These are phyloP conservation scores for Truncatella angustata DNA, from an alignment of 2,329 filamentous ascomycete species.

Conservation along the genomic window DNA sequence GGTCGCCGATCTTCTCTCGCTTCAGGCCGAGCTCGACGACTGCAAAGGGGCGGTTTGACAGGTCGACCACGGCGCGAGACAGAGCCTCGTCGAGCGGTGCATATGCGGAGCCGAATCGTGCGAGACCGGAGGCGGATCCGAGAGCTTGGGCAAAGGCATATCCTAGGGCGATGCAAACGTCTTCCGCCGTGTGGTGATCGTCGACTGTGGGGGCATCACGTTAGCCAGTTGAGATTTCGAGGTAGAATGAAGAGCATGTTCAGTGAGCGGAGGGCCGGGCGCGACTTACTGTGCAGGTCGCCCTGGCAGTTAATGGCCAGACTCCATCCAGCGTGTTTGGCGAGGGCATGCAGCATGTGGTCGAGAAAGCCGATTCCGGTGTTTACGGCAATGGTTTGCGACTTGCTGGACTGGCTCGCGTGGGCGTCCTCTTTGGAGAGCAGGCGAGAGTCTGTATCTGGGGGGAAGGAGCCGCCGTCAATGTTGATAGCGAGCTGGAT, in stretches of 20 bases:
- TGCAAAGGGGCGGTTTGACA: slow-evolving; percentile 86
- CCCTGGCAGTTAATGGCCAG: slow-evolving; percentile 79
- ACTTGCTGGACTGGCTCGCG: slow-evolving; percentile 79
- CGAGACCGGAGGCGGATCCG: slow-evolving; percentile 74
- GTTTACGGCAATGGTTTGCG: slow-evolving; percentile 82
- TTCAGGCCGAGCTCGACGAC: slow-evolving; percentile 81
- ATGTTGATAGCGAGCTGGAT: slow-evolving; percentile 91
- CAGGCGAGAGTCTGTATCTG: slow-evolving; percentile 58
- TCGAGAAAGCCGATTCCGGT: slow-evolving; percentile 97
- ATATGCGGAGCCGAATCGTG: slow-evolving; percentile 89
- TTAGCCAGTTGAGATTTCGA: background rate
- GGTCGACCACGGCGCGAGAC: slow-evolving; percentile 88
- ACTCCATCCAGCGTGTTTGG: slow-evolving; percentile 96
- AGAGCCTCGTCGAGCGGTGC: slow-evolving; percentile 93
- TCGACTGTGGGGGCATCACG: slow-evolving; percentile 61
- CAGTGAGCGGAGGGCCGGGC: background rate
- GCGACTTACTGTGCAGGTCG: slow-evolving; percentile 76
- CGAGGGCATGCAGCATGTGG: slow-evolving; percentile 96
- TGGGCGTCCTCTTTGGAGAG: slow-evolving; percentile 60
- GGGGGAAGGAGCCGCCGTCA: slow-evolving; percentile 79
- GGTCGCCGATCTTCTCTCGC: slow-evolving; percentile 89
- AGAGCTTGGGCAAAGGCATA: slow-evolving; percentile 80
- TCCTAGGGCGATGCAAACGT: slow-evolving; percentile 89
- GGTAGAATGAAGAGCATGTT: background rate
- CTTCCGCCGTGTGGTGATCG: slow-evolving; percentile 97